Evolutionary conservation across 1,139 yeast genomes (phyloP).

Genomic region (Candida sp.): DNA sequence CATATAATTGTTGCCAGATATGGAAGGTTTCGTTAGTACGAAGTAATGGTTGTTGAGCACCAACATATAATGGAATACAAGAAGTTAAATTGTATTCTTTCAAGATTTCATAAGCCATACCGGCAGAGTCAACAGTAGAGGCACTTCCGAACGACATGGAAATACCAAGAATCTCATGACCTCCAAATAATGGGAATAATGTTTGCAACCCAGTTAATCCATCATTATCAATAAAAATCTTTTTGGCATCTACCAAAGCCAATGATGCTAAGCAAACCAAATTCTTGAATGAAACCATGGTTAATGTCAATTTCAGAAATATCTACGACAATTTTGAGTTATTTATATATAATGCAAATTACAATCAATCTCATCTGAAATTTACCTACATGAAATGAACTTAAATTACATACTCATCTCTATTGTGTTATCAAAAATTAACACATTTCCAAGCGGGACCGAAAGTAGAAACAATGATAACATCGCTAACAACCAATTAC

Average conservation of each 20-base stretch:
- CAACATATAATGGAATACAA: constrained; percentile 37
- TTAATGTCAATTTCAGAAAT: background rate
- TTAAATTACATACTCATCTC: no score
- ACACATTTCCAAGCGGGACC: background rate
- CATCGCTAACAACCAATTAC: background rate
- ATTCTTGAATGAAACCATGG: background rate
- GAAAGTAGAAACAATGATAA: background rate
- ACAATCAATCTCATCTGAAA: no score
- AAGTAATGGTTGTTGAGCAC: constrained; percentile 33
- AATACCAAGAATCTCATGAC: constrained; percentile 34
- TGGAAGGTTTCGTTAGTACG: constrained; percentile 37
- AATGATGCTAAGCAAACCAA: background rate
- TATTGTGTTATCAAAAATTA: no score
- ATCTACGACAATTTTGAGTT: no score
- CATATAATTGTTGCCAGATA: constrained; percentile 31
- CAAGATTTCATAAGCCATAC: constrained; percentile 22
- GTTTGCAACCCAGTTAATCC: constrained; percentile 28
- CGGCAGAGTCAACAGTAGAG: constrained; percentile 32
- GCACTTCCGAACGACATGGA: constrained; percentile 36
- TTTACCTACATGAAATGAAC: no score
- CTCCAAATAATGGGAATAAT: constrained; percentile 33
- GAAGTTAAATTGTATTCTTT: constrained; percentile 24
- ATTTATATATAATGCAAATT: no score
- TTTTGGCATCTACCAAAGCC: constrained; percentile 10
- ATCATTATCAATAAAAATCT: constrained; percentile 39